Base-by-base conservation (phyloP, 1,139 yeast species). In the Hemisphaericaspora subhashii region DNA sequence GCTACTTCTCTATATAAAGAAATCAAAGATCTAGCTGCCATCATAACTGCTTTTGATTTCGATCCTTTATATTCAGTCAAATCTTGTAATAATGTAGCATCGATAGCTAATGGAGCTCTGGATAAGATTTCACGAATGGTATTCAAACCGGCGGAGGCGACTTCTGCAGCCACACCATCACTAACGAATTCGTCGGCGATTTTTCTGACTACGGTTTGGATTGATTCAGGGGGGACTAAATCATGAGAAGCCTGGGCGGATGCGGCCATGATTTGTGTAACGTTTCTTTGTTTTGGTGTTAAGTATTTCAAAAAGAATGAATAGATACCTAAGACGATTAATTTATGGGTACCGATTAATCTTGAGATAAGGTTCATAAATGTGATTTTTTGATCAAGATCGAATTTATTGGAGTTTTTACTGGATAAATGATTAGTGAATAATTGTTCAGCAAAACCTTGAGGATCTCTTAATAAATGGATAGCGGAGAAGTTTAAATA, bases 141-240 rank as follows among this genome's bases (percentile, higher is more conserved):
- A 62, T 92, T 92, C 47, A 92, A 73, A 54, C 99, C 99, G 3
- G 98, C 98, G 36, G 97, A 89, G 10, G 98, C 97, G 40, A 90
- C 98, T 64, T 92, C 97, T 17, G 96, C 83, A 9, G 98, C 89
- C 28, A 92, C 98, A 71, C 98, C 98, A 58, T 92, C 98, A 52
- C 96, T 86, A 33, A 92, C 97, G 56, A 92, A 92, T 64, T 94
- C 98, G 64, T 92, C 95, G 2, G 98, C 98, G 52, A 92, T 83
- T 59, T 90, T 92, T 44, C 96, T 78, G 8, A 92, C 83, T 49
- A 92, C 80, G 36, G 85, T 81, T 35, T 77, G 69, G 42, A 92
- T 79, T 11, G 81, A 79, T 59, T 94, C 98, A 2, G 98, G 98
- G 23, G 99, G 98, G 6, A 92, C 96, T 55, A 90, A 73, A 55